phyloP scores from a whole-genome alignment of 192 early-diverging fungal species.

The Dimargaris xerosporica region DNA sequence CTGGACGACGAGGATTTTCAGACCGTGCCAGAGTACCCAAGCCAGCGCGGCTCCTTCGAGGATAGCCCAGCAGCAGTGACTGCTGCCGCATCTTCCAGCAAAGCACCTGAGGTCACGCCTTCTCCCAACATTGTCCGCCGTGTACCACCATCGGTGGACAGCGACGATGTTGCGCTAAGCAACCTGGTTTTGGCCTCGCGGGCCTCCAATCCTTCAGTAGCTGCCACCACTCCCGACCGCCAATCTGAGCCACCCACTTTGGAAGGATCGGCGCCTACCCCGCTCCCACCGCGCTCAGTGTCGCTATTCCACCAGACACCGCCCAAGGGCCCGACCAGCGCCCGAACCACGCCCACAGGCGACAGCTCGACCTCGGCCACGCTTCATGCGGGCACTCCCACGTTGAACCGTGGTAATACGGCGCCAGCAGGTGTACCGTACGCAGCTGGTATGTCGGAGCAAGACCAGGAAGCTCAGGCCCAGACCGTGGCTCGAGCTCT shows the following conservation, averaged over 20 bases:
- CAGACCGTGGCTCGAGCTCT: not conserved
- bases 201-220: not conserved
- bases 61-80: not conserved
- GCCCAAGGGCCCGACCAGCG: not conserved
- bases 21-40: conserved; percentile 2
- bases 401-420: not conserved
- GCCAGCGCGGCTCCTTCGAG: not conserved
- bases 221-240: not conserved
- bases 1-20: not conserved
- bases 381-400: not conserved
- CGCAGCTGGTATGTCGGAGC: not conserved
- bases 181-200: not conserved
- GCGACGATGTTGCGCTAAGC: not conserved
- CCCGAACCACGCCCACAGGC: not conserved
- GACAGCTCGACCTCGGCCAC: not conserved
- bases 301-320: not conserved
- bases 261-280: not conserved
- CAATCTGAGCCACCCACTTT: not conserved
- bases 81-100: not conserved
- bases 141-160: not conserved
- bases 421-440: not conserved
- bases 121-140: not conserved
- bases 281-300: not conserved
- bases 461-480: not conserved
- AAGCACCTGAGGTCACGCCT: not conserved